Evolutionary conservation across 1,139 yeast genomes (phyloP).

Genomic region (Candida sp.): DNA sequence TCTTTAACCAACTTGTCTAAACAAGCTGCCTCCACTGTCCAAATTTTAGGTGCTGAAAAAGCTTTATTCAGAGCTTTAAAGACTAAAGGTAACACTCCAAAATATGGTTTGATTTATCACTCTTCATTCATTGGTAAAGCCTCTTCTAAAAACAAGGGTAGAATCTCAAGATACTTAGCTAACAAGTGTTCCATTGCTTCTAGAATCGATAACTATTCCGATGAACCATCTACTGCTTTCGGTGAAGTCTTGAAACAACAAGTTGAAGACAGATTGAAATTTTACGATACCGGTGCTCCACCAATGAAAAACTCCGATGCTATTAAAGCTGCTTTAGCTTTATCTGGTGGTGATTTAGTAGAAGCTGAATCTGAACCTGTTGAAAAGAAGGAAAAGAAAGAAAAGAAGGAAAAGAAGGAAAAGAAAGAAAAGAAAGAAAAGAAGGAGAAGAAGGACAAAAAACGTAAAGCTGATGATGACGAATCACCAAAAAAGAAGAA

Average conservation of each 20-base stretch:
- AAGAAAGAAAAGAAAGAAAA: conserved; percentile 55
- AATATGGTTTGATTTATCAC: conserved; percentile 95
- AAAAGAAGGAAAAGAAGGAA: conserved; percentile 53
- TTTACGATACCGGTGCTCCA: conserved; percentile 94
- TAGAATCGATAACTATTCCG: conserved; percentile 94
- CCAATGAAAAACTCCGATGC: conserved; percentile 98
- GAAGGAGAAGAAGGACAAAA: conserved; percentile 54
- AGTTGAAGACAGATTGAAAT: conserved; percentile 96
- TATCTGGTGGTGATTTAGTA: conserved; percentile 45
- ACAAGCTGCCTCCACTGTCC: conserved; percentile 98
- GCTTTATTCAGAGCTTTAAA: conserved; percentile 97
- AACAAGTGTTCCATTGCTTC: conserved; percentile 99
- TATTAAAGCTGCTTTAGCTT: conserved; percentile 82
- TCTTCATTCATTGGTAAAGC: conserved; percentile 98
- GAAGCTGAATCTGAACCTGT: conserved; percentile 23
- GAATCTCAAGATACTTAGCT: conserved; percentile 97
- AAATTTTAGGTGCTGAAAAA: conserved; percentile 99
- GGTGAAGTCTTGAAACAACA: conserved; percentile 92
- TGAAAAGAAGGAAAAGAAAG: conserved; percentile 42
- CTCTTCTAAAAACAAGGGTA: conserved; percentile 95
- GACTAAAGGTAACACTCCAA: conserved; percentile 98
- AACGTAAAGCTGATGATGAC: conserved; percentile 50
- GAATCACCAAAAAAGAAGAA: conserved; percentile 44
- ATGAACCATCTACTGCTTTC: conserved; percentile 80
- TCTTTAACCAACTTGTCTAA: conserved; percentile 91